Conservation (phyloP, 345 rosid genomes). For the Microcos paniculata region DNA sequence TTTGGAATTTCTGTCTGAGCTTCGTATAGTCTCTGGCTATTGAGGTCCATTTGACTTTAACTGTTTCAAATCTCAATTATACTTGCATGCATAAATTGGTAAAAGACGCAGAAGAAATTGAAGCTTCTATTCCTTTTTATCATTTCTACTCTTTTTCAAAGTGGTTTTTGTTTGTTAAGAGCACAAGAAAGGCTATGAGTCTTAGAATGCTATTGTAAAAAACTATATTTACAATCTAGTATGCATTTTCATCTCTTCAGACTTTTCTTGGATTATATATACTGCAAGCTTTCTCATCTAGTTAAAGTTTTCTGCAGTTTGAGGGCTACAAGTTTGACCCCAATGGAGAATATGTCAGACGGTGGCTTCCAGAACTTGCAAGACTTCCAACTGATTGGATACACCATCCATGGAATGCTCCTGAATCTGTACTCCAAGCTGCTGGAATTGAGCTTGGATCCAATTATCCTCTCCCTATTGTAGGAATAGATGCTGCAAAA, state of each 20-base stretch:
- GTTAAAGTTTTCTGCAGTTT: slow-evolving; percentile 42
- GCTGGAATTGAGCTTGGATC: slow-evolving; percentile 98
- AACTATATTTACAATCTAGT: neutral
- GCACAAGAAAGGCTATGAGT: too few species aligned
- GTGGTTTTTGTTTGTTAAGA: too few species aligned
- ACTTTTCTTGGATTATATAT: neutral
- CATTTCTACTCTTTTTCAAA: too few species aligned
- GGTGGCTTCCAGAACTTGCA: slow-evolving; percentile 98
- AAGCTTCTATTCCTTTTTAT: too few species aligned
- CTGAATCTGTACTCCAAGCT: slow-evolving; percentile 88
- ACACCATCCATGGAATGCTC: slow-evolving; percentile 99
- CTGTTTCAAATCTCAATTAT: neutral
- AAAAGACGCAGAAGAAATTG: too few species aligned
- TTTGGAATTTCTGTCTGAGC: neutral
- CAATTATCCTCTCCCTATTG: slow-evolving; percentile 88
- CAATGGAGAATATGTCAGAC: slow-evolving; percentile 84
- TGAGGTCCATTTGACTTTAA: neutral
- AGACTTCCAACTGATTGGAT: slow-evolving; percentile 99
- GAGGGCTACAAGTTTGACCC: slow-evolving; percentile 97
- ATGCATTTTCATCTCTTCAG: neutral
- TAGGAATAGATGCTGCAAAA: slow-evolving; percentile 81
- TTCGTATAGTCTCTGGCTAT: neutral
- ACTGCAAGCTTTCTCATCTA: slow-evolving; percentile 1
- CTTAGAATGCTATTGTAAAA: too few species aligned
- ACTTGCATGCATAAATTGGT: neutral